Conservation (phyloP, 2,329 filamentous ascomycete genomes). For the Emericellopsis cladophorae region DNA sequence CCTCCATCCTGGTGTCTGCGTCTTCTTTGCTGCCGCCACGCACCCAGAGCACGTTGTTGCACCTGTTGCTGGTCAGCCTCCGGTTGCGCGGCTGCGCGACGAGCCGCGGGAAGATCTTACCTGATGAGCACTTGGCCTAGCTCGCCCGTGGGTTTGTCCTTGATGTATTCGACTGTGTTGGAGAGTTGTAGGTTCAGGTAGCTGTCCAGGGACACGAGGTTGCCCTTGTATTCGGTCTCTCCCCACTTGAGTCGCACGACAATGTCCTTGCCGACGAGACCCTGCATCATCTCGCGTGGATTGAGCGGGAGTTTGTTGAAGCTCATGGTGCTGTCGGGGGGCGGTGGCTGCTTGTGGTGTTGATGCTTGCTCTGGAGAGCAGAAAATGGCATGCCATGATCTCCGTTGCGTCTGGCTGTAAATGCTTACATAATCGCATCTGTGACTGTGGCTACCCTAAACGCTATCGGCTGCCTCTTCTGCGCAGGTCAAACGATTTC, state of each 20-base stretch:
- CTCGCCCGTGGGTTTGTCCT: conserved; percentile 71
- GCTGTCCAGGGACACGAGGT: conserved; percentile 82
- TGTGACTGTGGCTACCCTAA: no score
- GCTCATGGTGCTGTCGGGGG: conserved; percentile 15
- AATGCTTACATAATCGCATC: no score
- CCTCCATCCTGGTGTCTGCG: conserved; percentile 4
- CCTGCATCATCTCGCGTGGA: conserved; percentile 91
- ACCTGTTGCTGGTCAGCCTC: conserved; percentile 25
- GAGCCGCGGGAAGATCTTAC: conserved; percentile 25
- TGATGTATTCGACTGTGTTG: conserved; percentile 83
- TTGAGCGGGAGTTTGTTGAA: conserved; percentile 73
- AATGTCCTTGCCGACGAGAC: conserved; percentile 82
- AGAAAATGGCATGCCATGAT: no score
- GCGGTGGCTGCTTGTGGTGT: no score
- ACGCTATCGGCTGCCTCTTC: no score
- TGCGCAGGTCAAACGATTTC: no score
- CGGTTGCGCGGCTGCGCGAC: background rate
- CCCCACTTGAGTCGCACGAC: conserved; percentile 95
- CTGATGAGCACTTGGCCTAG: conserved; percentile 88
- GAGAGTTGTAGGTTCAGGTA: conserved; percentile 98
- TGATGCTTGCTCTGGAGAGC: no score
- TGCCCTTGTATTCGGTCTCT: conserved; percentile 92
- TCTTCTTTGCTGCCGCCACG: conserved; percentile 15
- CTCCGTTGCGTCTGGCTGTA: no score
- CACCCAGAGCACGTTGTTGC: conserved; percentile 98